Percentiles rank a stretch among this genome's conserved stretches.
Evolutionary conservation across 2,329 filamentous ascomycete species (phyloP).

Genomic region (Nemania serpens): DNA sequence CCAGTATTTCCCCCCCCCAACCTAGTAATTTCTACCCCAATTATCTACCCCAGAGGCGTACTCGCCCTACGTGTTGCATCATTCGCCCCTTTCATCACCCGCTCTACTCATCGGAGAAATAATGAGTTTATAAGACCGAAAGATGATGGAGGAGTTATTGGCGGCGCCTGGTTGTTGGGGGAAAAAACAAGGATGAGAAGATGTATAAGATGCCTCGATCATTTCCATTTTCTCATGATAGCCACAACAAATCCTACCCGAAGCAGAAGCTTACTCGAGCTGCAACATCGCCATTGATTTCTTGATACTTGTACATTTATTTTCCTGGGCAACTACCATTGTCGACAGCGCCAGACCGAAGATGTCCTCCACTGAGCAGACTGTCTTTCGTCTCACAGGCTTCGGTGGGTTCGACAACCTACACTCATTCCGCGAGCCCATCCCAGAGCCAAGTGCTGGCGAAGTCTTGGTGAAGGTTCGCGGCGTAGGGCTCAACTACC

Average conservation of each 20-base stretch:
- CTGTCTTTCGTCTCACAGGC: conserved; percentile 26
- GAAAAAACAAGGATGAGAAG: conserved; percentile 1
- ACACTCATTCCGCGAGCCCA: conserved; percentile 32
- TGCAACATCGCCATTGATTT: no score
- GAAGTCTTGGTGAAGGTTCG: conserved; percentile 42
- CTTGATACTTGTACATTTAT: no score
- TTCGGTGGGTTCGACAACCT: conserved; percentile 31
- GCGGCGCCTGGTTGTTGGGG: not conserved
- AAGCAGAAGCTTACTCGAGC: no score
- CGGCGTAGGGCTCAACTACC: conserved; percentile 43
- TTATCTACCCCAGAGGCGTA: conserved; percentile 1
- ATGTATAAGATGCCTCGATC: conserved; percentile 5
- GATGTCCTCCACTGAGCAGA: conserved; percentile 25
- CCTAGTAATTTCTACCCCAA: conserved; percentile 17
- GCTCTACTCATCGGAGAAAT: not conserved
- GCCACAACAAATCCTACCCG: no score
- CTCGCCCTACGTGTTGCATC: not conserved
- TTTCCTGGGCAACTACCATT: no score
- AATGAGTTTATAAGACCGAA: not conserved
- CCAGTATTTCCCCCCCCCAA: conserved; percentile 1
- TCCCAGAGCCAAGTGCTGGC: conserved; percentile 32
- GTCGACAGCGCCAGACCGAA: no score
- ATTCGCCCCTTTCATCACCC: not conserved
- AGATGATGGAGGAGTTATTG: not conserved
- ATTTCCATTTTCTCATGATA: not conserved